Conservation (phyloP, 345 rosid genomes). For the Populus davidiana region DNA sequence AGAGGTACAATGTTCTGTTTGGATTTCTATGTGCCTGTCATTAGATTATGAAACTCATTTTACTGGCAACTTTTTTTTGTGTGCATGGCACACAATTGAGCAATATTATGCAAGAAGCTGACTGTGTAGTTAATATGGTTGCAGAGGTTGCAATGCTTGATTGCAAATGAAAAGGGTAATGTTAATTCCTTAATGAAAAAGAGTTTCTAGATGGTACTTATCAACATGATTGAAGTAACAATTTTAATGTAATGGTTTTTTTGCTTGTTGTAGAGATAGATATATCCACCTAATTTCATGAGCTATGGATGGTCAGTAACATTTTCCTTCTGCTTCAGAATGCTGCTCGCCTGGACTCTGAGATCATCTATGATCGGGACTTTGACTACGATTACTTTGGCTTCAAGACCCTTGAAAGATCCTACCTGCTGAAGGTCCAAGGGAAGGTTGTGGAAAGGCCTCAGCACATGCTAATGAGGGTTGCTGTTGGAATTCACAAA, state of each 20-base stretch:
- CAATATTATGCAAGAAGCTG: no score
- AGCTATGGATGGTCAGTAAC: background rate
- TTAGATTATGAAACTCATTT: no score
- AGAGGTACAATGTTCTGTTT: no score
- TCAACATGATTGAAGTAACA: background rate
- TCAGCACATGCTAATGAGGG: conserved; percentile 96
- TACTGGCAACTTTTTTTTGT: no score
- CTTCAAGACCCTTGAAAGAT: conserved; percentile 88
- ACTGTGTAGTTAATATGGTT: no score
- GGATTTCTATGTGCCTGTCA: no score
- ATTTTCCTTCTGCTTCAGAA: conserved; percentile 41
- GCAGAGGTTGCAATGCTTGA: no score
- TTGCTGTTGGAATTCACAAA: conserved; percentile 81
- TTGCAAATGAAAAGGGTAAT: background rate
- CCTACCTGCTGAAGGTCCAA: conserved; percentile 81
- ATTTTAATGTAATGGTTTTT: background rate
- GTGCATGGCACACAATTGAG: no score
- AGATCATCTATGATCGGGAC: conserved; percentile 85
- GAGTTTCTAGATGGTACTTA: background rate
- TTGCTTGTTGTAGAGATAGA: background rate
- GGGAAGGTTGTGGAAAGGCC: conserved; percentile 87
- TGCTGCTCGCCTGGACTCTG: conserved; percentile 79
- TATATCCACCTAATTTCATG: background rate
- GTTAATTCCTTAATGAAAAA: background rate
- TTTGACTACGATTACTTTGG: conserved; percentile 94